Evolutionary conservation across 305 asterid genomes (phyloP), one percentile per base, ranked within the genome.

Genomic region (Solanum hybrid): DNA sequence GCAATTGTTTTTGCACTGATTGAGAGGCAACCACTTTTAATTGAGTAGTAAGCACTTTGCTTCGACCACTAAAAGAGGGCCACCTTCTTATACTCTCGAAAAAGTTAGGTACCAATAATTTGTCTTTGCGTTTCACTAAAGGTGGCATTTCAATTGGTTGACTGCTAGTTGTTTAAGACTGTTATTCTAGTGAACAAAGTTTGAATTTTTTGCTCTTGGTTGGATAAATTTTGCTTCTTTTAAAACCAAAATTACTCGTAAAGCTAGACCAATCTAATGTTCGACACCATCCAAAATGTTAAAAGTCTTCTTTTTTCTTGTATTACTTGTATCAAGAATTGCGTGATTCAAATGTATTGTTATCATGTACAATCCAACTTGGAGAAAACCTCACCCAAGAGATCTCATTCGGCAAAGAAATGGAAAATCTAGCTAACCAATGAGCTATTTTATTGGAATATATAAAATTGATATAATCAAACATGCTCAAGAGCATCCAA

Each of bases 1-100:
- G 87, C 87, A 84, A 84, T 56, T 84, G 42, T 8, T 26, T 60
- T 84, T 84, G 87, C 87, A 56, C 46, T 85, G 87, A 85, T 85
- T 85, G 87, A 56, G 75, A 85, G 87, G 76, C 46, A 85, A 27
- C 76, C 64, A 85, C 87, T 85, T 85, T 85, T 56, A 20, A 22
- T 85, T 31, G 75, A 85, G 76, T 56, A 85, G 31, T 2, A 84
- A 51, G 17, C 87, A 84, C 87, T 51, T 84, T 84, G 42, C 87
- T 51, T 84, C 87, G 40, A 84, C 87, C 40, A 29, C 7, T 84
- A 3, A 84, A 26, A 51, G 46, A 85, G 22, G 2, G n/a, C 75
- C 76, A 56, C 76, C 11, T 84, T 84, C 87, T 3, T 0, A 84
- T 84, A 17, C 32, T 0, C 37, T 31, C 32, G 42, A 84, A 84